These are phyloP conservation scores for Neocallimastix lanati DNA, from an alignment of 192 early-diverging fungal species.

Conservation along the genomic window DNA sequence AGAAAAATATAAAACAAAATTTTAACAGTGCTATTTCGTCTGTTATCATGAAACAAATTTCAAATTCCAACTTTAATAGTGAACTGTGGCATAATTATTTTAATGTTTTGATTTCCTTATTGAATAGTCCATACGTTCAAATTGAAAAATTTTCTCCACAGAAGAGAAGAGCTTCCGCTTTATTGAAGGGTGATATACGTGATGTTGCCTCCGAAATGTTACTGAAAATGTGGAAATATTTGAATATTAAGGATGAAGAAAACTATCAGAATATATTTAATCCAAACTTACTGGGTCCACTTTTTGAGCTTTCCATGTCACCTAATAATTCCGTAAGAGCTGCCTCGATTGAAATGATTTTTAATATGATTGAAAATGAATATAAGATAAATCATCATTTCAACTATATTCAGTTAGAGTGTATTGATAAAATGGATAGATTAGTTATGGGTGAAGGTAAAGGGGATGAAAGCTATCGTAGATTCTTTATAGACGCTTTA, in stretches of 20 bases:
- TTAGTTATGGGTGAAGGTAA: slow-evolving; percentile 12
- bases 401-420: slow-evolving; percentile 16
- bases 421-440: slow-evolving; percentile 19
- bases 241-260: neutral
- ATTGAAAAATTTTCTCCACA: slow-evolving; percentile 39
- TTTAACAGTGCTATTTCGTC: neutral
- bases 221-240: slow-evolving; percentile 26
- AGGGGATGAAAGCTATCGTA: slow-evolving; percentile 17
- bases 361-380: slow-evolving; percentile 10
- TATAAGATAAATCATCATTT: slow-evolving; percentile 14
- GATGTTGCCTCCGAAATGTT: slow-evolving; percentile 31
- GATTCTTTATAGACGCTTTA: slow-evolving; percentile 19
- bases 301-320: slow-evolving; percentile 24
- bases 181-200: slow-evolving; percentile 39
- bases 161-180: slow-evolving; percentile 25
- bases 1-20: slow-evolving; percentile 5
- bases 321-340: slow-evolving; percentile 15
- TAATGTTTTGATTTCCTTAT: slow-evolving; percentile 19
- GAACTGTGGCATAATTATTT: slow-evolving; percentile 20
- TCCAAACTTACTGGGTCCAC: slow-evolving; percentile 13
- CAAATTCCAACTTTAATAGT: slow-evolving; percentile 1
- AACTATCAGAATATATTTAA: neutral
- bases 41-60: neutral
- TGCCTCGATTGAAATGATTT: slow-evolving; percentile 20
- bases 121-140: slow-evolving; percentile 31